Percentiles rank a stretch among this genome's conserved stretches.
These are phyloP conservation scores for Trichothecium sympodiale DNA, from an alignment of 2,329 filamentous ascomycete species.

Conservation along the genomic window DNA sequence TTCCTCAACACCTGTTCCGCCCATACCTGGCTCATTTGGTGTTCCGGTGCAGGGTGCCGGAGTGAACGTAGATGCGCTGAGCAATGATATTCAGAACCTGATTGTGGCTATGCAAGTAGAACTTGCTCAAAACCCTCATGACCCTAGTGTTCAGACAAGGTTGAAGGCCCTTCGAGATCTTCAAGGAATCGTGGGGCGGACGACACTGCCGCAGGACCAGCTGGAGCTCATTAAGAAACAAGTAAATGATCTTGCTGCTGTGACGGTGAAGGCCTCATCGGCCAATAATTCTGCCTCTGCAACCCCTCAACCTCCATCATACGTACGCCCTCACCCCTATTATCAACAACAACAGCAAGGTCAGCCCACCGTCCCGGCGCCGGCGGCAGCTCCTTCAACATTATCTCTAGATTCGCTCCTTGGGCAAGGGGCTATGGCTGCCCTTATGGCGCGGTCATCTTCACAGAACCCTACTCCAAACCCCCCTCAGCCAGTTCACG, in stretches of 20 bases:
- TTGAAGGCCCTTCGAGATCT: constrained; percentile 79
- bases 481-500: constrained; percentile 23
- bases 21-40: constrained; percentile 6
- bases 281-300: constrained; percentile 9
- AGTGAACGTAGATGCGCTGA: constrained; percentile 62
- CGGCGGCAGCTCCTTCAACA: constrained; percentile 10
- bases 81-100: constrained; percentile 71
- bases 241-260: constrained; percentile 62
- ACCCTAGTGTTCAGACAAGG: constrained; percentile 65
- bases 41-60: constrained; percentile 22
- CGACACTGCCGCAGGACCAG: constrained; percentile 70
- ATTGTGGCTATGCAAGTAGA: constrained; percentile 63
- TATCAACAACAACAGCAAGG: constrained; percentile 1
- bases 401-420: constrained; percentile 49
- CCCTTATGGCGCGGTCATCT: constrained; percentile 44
- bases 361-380: constrained; percentile 8
- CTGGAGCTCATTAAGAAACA: constrained; percentile 76
- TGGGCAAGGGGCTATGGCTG: constrained; percentile 47
- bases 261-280: constrained; percentile 44
- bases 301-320: constrained; percentile 11
- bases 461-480: constrained; percentile 36
- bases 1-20: constrained; percentile 28
- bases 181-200: constrained; percentile 60
- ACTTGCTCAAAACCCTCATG: constrained; percentile 65
- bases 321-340: not conserved